Conservation (phyloP, 768 basidiomycete genomes). For the Nidularia pulvinata region DNA sequence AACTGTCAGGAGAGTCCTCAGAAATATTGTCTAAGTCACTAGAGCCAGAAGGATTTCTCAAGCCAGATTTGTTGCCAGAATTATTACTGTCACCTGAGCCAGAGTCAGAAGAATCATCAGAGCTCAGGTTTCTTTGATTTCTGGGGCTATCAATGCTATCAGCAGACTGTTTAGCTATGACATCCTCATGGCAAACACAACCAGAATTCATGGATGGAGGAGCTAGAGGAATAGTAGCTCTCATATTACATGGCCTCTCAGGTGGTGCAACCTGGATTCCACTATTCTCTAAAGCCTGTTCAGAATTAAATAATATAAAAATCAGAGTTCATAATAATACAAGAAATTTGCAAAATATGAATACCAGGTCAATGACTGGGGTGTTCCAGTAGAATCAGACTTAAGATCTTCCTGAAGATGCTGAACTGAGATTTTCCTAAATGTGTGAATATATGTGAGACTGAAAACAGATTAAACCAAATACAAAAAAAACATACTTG, state of each 20-base stretch:
- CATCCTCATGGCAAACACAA: not conserved
- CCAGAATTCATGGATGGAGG: not conserved
- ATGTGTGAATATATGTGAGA: too few relatives aligned
- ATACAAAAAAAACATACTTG: too few relatives aligned
- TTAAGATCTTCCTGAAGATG: not conserved
- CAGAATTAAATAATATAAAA: not conserved
- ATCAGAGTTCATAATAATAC: not conserved
- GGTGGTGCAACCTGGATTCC: not conserved
- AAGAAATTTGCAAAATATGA: not conserved
- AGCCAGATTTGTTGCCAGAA: too few relatives aligned
- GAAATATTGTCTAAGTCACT: too few relatives aligned
- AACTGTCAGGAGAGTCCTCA: too few relatives aligned
- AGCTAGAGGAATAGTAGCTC: not conserved
- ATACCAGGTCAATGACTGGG: not conserved
- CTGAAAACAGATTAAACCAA: too few relatives aligned
- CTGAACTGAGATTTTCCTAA: not conserved
- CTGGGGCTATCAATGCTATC: not conserved
- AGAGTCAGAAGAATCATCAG: too few relatives aligned
- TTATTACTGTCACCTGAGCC: too few relatives aligned
- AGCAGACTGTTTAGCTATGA: too few relatives aligned
- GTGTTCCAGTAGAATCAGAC: not conserved
- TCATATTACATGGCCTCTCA: not conserved
- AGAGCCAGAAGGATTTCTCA: too few relatives aligned
- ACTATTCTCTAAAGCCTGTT: not conserved
- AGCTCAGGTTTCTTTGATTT: not conserved